Percentiles rank a stretch among this genome's conserved stretches.
Evolutionary conservation across 2,329 filamentous ascomycete genomes (phyloP).

Genomic region (Venturia carpophila): DNA sequence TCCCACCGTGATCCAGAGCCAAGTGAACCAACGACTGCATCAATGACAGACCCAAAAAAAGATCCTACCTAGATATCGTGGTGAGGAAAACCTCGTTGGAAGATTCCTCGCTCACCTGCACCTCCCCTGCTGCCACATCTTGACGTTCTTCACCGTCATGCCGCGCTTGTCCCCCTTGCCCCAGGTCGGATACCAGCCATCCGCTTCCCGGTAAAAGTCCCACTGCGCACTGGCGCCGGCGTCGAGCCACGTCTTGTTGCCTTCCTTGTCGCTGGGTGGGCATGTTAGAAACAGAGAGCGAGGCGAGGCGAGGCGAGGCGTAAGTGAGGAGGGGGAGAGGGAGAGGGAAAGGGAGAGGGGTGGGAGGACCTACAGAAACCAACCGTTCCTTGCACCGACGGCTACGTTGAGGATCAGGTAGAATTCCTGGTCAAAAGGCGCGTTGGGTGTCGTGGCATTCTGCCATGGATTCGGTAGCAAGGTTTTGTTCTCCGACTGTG

Average conservation of each 20-base stretch:
- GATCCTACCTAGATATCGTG: too few species aligned
- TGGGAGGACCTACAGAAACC: constrained; percentile 15
- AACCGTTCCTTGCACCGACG: constrained; percentile 23
- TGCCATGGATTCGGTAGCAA: constrained; percentile 46
- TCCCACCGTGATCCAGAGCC: too few species aligned
- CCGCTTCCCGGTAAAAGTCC: constrained; percentile 17
- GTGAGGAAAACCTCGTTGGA: too few species aligned
- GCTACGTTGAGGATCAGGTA: constrained; percentile 36
- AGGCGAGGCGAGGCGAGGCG: too few species aligned
- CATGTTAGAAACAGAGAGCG: too few species aligned
- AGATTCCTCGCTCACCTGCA: constrained; percentile 16
- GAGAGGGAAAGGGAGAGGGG: too few species aligned
- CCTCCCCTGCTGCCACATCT: constrained; percentile 21
- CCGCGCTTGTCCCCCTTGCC: constrained; percentile 20
- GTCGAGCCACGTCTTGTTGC: constrained; percentile 69
- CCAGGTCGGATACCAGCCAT: constrained; percentile 28
- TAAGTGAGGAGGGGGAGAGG: too few species aligned
- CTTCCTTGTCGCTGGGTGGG: not conserved
- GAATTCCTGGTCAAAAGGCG: constrained; percentile 37
- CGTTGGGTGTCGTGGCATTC: constrained; percentile 23
- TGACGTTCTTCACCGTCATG: constrained; percentile 22
- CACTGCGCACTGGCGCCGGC: constrained; percentile 37
- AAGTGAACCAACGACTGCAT: too few species aligned
- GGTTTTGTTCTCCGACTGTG: constrained; percentile 28
- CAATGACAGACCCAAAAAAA: too few species aligned